Percentiles rank a stretch among this genome's conserved stretches.
These are phyloP conservation scores for Saccharomycopsis sp. DNA, from an alignment of 805 yeast species.

Conservation along the genomic window DNA sequence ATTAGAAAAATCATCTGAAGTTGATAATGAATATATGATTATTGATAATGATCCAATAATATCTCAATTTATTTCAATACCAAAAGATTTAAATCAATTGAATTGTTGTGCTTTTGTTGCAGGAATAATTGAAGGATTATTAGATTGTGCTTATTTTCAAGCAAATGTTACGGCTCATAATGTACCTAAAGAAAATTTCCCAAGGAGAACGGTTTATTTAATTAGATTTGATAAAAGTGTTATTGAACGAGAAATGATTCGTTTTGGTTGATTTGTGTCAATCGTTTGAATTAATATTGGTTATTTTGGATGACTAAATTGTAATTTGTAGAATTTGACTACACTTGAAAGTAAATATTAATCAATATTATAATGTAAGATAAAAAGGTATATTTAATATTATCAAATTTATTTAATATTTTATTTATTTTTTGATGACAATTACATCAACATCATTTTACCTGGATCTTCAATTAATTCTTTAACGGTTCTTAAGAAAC, in stretches of 20 bases:
- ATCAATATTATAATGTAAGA: too few species aligned
- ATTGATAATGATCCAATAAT: conserved; percentile 65
- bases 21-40: conserved; percentile 56
- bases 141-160: conserved; percentile 62
- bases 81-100: conserved; percentile 66
- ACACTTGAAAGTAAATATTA: too few species aligned
- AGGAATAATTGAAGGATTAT: conserved; percentile 74
- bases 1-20: conserved; percentile 59
- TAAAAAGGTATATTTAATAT: background rate
- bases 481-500: conserved; percentile 90
- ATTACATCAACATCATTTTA: conserved; percentile 73
- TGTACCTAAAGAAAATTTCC: conserved; percentile 47
- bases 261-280: conserved; percentile 30
- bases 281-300: too few species aligned
- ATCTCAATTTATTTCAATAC: conserved; percentile 64
- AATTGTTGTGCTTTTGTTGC: conserved; percentile 80
- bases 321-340: too few species aligned
- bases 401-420: too few species aligned
- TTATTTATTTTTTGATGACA: too few species aligned
- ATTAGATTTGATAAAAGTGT: conserved; percentile 57
- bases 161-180: conserved; percentile 79
- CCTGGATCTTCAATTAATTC: conserved; percentile 98
- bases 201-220: conserved; percentile 64
- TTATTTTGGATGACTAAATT: too few species aligned
- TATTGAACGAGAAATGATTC: conserved; percentile 40